Base-by-base conservation (phyloP, 441 rosid species). In the Flueggea neowawraea region DNA sequence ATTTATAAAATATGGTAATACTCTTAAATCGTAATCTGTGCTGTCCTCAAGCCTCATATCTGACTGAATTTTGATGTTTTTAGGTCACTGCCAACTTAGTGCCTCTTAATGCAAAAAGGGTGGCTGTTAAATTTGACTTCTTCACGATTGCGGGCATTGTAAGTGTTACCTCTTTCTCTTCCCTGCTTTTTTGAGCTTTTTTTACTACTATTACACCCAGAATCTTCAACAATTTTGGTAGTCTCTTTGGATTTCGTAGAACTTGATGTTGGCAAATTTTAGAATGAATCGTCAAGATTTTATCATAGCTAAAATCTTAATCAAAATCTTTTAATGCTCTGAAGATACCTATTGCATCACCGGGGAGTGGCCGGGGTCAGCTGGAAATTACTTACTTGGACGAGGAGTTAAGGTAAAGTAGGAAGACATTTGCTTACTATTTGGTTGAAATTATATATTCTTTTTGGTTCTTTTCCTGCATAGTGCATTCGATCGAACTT, bases 121-220 rank as follows among this genome's bases (percentile, higher is more conserved):
- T 78, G 28, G 78, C 76, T 67, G 85, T 81, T 51, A 81, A 81
- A 74, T 78, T 81, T 54, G 81, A 81, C 71, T 72, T 69, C 70
- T 78, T 73, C 72, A 78, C 45, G 61, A 73, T 80, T 68, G 70
- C 71, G 48, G 67, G 78, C 53, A 49, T 77, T 69, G 85, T 77
- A 68, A 12, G 73, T 58, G 14, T 12, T 57, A 12, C n/a, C 15
- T 67, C 54, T 39, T 31, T 33, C 7, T 17, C 64, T 15, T 68
- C 2, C 4, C 28, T n/a, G 31, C 16, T 22, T 57, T 13, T 2
- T 12, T 55, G 48, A 16, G 12, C 41, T 10, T 3, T 4, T 16
- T 63, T 43, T 14, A 47, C 2, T 54, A 22, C 28, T 22, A 22
- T 22, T 22, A 22, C 28, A 2, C 28, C 28, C 28, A 22, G 28